Evolutionary conservation across 2,329 filamentous ascomycete species (phyloP), one percentile per base, ranked within the genome.

Genomic region (Ascomycota sp.): DNA sequence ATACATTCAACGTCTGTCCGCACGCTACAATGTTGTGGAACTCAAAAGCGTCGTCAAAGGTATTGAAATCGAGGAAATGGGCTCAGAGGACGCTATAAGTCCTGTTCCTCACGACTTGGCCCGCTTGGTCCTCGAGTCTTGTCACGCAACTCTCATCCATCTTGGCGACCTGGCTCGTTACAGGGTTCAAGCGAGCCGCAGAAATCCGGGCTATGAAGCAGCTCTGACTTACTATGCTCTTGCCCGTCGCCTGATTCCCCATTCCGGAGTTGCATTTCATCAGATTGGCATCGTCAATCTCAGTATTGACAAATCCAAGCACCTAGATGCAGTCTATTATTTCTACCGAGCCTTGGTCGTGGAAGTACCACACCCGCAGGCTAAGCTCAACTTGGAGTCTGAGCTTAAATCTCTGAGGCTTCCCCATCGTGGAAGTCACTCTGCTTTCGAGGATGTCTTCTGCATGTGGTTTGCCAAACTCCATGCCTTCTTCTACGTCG

Each of bases 101-200:
- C 50, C 58, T 41, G 53, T 62, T 36, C 52, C 64, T 30, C 44
- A 60, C 31, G 48, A 63, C 9, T 53, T 80, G 33, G 64, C 64
- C 38, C 51, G 57, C n/a, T 56, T 64, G 40, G 67, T 91, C 36
- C 59, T 81, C 29, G 58, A 64, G 36, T 83, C 81, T 4, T 92
- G 80, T 49, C 78, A 92, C 55, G 69, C 73, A 36, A 82, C 79
- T 5, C 62, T 95, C 36, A 75, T 93, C 38, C 81, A 77, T 42
- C 68, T 95, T 8, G 89, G 89, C 27, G 89, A 98, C 51, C 64
- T 98, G 32, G 80, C 80, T 33, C 73, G 89, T 40, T 98, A 93
- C 54, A 75, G 84, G 35, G 63, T 66, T 35, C 78, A 86, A 47
- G 61, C 80, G 37, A 72, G 75, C 38, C 66, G 66, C 38, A 83